Conservation (phyloP, 768 basidiomycete species). For the Auricularia cornea region DNA sequence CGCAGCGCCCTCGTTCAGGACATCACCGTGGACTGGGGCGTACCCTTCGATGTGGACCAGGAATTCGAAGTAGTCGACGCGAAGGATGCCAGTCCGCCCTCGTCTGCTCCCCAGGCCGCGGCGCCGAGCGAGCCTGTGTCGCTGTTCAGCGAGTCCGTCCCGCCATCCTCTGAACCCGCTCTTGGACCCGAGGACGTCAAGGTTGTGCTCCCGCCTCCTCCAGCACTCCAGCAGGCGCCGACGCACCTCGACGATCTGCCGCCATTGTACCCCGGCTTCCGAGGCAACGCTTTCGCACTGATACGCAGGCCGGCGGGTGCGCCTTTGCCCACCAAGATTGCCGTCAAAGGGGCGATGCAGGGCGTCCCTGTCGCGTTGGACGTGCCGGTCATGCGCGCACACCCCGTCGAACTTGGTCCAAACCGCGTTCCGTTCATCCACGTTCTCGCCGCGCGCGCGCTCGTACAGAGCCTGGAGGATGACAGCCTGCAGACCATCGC, state of each 20-base stretch:
- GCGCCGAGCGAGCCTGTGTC: not conserved
- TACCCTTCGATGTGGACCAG: not conserved
- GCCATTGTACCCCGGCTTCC: conserved; percentile 5
- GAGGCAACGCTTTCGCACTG: conserved; percentile 11
- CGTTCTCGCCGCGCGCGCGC: conserved; percentile 42
- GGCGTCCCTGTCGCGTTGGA: conserved; percentile 7
- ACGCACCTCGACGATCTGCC: not conserved
- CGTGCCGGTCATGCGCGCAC: conserved; percentile 5
- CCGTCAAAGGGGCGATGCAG: conserved; percentile 3
- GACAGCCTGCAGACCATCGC: not conserved
- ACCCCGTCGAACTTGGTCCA: not conserved
- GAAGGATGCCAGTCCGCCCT: not conserved
- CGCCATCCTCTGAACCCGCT: not conserved
- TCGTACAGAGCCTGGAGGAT: conserved; percentile 45
- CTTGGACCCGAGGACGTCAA: not conserved
- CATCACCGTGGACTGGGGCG: conserved; percentile 42
- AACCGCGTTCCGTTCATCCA: conserved; percentile 28
- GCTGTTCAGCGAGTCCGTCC: not conserved
- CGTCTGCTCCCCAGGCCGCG: not conserved
- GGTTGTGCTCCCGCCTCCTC: conserved; percentile 8
- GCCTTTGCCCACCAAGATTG: not conserved
- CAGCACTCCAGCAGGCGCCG: conserved; percentile 10
- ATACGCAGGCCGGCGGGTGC: not conserved
- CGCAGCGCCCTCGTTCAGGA: conserved; percentile 37
- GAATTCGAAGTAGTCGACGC: conserved; percentile 10